A percentile compares a stretch with the other conserved stretches of the same genome.
phyloP scores from a whole-genome alignment of 331 rosid species.

The Malus hybrid region DNA sequence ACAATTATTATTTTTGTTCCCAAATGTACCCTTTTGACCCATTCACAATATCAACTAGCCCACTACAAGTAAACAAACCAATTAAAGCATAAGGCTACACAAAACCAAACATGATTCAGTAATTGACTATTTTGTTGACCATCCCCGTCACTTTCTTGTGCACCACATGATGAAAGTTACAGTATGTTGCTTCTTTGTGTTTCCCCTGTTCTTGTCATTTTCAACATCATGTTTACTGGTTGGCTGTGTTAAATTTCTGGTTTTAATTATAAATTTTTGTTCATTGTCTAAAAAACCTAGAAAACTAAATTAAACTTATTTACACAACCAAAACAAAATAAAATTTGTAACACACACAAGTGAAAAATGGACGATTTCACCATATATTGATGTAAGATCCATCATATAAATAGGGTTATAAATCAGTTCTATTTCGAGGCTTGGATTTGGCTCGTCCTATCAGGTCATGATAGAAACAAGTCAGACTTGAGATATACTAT shows the following conservation, averaged over 20 bases:
- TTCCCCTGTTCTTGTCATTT: neutral
- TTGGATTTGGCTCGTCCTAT: no score
- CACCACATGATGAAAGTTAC: neutral
- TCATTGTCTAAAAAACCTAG: neutral
- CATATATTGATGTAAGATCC: no score
- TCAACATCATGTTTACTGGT: neutral
- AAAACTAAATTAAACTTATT: neutral
- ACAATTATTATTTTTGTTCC: neutral
- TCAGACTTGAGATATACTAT: no score
- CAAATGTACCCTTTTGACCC: neutral
- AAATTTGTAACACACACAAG: no score
- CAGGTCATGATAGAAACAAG: no score
- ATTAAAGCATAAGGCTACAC: neutral
- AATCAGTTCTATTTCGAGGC: no score
- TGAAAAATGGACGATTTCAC: no score
- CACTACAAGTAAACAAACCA: neutral
- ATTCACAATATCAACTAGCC: slow-evolving; percentile 4
- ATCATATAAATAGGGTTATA: no score
- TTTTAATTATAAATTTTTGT: neutral
- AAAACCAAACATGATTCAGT: neutral
- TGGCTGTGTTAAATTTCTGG: neutral
- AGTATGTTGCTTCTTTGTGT: neutral
- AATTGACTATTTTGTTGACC: neutral
- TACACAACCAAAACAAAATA: no score
- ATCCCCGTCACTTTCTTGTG: neutral